Conservation (phyloP, 306 rosid genomes). For the Citrullus amarus region DNA sequence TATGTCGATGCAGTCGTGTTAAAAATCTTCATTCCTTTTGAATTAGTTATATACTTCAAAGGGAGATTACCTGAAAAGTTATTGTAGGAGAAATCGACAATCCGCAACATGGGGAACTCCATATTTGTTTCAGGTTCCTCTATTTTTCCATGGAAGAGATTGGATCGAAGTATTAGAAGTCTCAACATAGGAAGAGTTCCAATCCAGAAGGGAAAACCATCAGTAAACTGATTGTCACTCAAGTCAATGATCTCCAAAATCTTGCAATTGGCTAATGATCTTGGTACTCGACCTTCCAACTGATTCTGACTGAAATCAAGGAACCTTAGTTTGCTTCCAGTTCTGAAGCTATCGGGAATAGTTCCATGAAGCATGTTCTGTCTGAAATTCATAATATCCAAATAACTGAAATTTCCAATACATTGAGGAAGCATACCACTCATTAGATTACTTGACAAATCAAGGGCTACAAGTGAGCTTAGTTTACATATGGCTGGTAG, state of each 20-base stretch:
- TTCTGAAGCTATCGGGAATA: neutral
- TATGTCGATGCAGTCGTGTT: neutral
- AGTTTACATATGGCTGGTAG: constrained; percentile 15
- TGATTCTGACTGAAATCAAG: constrained; percentile 18
- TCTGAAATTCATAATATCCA: neutral
- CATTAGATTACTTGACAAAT: constrained; percentile 10
- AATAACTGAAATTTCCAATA: constrained; percentile 2
- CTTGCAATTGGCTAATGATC: constrained; percentile 7
- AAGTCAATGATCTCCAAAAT: constrained; percentile 11
- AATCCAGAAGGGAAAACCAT: constrained; percentile 20
- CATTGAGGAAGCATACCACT: constrained; percentile 13
- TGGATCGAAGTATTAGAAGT: constrained; percentile 3
- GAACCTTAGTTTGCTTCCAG: neutral
- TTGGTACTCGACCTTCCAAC: constrained; percentile 14
- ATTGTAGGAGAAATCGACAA: constrained; percentile 14
- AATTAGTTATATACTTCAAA: neutral
- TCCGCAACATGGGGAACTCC: neutral
- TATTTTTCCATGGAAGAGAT: constrained; percentile 14
- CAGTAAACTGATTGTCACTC: neutral
- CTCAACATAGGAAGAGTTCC: constrained; percentile 1
- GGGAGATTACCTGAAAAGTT: constrained; percentile 8
- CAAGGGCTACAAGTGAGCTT: neutral
- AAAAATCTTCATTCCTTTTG: constrained; percentile 2
- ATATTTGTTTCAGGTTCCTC: neutral
- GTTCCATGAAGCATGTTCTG: neutral